Base-by-base conservation (phyloP, 2,329 filamentous ascomycete species). In the Exophiala mesophila region DNA sequence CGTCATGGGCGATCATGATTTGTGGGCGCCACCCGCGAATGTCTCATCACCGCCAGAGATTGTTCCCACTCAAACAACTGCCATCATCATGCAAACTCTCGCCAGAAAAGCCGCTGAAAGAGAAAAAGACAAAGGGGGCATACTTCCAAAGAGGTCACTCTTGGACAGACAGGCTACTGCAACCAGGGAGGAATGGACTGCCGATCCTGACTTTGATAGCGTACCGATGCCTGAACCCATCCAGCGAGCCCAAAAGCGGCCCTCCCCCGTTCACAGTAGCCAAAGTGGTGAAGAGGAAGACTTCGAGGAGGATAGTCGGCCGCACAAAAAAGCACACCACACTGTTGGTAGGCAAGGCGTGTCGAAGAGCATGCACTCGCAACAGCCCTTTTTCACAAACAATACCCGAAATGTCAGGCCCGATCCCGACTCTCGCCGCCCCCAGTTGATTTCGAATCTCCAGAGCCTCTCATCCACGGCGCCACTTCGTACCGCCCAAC, bases 111-210 rank as follows among this genome's bases (percentile, higher is more conserved):
- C 40, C 16, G 34, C 47, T 23, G 37, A 45, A 24, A 42, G 41
- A 34, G 42, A 48, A 19, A 49, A 49, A 30, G 51, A 54, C 16
- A 13, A 16, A n/a, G 13, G 3, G 13, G 19, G 20, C 3, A 17
- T 33, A 10, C 10, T 24, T 5, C 37, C 41, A 30, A 51, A 51
- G 24, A 3, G 30, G 21, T 45, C 48, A 26, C 37, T 49, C 20
- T 28, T 51, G 9, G 49, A 52, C 26, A 44, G 41, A 15, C 51
- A 52, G 37, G 24, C 41, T 15, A 42, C 39, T 26, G 51, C 49
- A n/a, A 29, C 34, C 7, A 38, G 24, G 20, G 36, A 47, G 2
- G 9, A 36, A 23, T 52, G 32, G 39, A 36, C 13, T 19, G 39
- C 28, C 5, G 26, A 38, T 18, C 41, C 44, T 21, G 33, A 47